Base-by-base conservation (phyloP, 2,329 filamentous ascomycete species). In the Penicillium sp. region DNA sequence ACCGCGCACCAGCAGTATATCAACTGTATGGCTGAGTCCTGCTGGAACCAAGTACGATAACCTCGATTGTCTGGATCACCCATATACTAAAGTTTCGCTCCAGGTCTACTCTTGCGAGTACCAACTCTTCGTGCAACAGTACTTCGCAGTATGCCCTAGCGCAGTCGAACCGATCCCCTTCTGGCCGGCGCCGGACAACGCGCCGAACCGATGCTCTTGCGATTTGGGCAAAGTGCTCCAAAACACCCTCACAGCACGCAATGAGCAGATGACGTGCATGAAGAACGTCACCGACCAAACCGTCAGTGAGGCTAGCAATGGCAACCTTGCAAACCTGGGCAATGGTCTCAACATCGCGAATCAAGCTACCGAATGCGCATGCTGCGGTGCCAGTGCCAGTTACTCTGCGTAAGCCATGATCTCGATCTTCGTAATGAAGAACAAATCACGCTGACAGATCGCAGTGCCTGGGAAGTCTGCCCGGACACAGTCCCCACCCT, bases 31-130 rank as follows among this genome's bases (percentile, higher is more conserved):
- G 65, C 70, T 2, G 57, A 68, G 24, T 59, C 61, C 21, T 74
- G 71, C 60, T 74, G 72, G 72, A 74, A 74, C 52, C 64, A 68
- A 51, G 66, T 70, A 59, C 3, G 6, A 28, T 16, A 42, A 2
- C 13, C 23, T 10, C 41, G n/a, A 10, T 23, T 23, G 12, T 21
- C 9, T 13, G 12, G 9, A 8, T 0, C 1, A 7, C 28, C 12
- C n/a, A 16, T 15, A 42, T n/a, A 33, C 36, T 42, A 12, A 52
- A n/a, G 16, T 9, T 7, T 7, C 41, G 8, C 29, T 21, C 47
- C 24, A 68, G 65, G 70, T 72, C 44, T 74, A 68, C 57, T 70
- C 70, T 36, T 74, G 71, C 58, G 69, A 72, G 58, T 74, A 74
- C 50, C 71, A 74, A 55, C 60, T 68, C 34, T 72, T 71, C 58